These are phyloP conservation scores for Trichoderma atroviride DNA, from an alignment of 2,329 filamentous ascomycete species.

Conservation along the genomic window DNA sequence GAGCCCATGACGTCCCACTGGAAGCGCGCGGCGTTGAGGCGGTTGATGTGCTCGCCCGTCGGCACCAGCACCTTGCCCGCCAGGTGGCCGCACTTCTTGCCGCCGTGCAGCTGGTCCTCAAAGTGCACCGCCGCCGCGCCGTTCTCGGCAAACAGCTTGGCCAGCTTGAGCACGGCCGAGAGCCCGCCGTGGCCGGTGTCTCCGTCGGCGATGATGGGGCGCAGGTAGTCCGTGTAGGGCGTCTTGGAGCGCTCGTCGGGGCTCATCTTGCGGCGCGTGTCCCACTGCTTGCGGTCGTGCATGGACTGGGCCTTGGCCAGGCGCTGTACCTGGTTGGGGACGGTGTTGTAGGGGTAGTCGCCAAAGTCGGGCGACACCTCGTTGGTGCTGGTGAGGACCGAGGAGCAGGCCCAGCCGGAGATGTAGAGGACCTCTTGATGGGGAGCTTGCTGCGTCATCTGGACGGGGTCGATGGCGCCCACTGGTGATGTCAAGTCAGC, in stretches of 20 bases:
- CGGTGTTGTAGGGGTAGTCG: conserved; percentile 98
- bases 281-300: conserved; percentile 96
- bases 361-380: conserved; percentile 98
- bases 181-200: conserved; percentile 95
- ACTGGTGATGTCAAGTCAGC: conserved; percentile 53
- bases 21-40: conserved; percentile 86
- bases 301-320: conserved; percentile 95
- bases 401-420: conserved; percentile 97
- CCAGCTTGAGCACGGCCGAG: conserved; percentile 90
- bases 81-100: conserved; percentile 97
- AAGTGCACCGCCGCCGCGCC: conserved; percentile 96
- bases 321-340: conserved; percentile 96
- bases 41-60: conserved; percentile 93
- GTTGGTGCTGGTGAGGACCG: conserved; percentile 88
- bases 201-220: conserved; percentile 93
- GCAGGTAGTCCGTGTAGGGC: conserved; percentile 87
- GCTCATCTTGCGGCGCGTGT: conserved; percentile 76
- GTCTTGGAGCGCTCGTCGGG: conserved; percentile 71
- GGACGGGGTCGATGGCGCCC: conserved; percentile 97
- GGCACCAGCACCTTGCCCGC: conserved; percentile 96
- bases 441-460: conserved; percentile 97
- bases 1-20: conserved; percentile 98
- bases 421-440: conserved; percentile 96
- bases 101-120: conserved; percentile 95
- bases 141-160: conserved; percentile 96